A percentile compares a stretch with the other conserved stretches of the same genome.
phyloP scores from a whole-genome alignment of 2,329 filamentous ascomycete genomes.

The Clonostachys rhizophaga region DNA sequence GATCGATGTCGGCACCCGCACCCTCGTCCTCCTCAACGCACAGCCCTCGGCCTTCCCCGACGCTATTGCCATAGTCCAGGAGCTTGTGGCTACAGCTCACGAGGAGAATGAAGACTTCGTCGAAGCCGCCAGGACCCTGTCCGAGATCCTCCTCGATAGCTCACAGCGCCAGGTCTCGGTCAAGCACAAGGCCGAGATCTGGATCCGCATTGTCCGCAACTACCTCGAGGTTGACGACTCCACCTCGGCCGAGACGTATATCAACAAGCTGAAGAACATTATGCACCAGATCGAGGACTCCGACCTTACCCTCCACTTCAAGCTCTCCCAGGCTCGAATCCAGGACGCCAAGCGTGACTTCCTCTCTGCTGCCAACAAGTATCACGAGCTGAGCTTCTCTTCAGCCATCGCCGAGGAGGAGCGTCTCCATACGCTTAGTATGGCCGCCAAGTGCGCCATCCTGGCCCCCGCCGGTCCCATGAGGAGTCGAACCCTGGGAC shows the following conservation, averaged over 20 bases:
- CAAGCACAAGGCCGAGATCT: slow-evolving; percentile 77
- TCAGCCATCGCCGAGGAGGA: slow-evolving; percentile 79
- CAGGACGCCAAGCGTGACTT: slow-evolving; percentile 88
- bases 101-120: slow-evolving; percentile 78
- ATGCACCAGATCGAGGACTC: slow-evolving; percentile 74
- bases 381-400: slow-evolving; percentile 81
- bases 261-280: slow-evolving; percentile 94
- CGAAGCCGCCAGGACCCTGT: slow-evolving; percentile 71
- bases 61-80: slow-evolving; percentile 73
- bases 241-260: slow-evolving; percentile 75
- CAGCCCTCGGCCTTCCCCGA: slow-evolving; percentile 72
- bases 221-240: slow-evolving; percentile 94
- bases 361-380: slow-evolving; percentile 79
- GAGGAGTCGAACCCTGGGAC: slow-evolving; percentile 73
- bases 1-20: slow-evolving; percentile 70
- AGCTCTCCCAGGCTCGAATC: slow-evolving; percentile 88
- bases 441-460: slow-evolving; percentile 88
- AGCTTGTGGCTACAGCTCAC: slow-evolving; percentile 78
- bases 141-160: slow-evolving; percentile 82
- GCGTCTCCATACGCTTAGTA: slow-evolving; percentile 75
- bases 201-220: slow-evolving; percentile 91
- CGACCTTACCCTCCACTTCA: slow-evolving; percentile 76
- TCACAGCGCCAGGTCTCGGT: slow-evolving; percentile 81
- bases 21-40: slow-evolving; percentile 61
- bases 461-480: slow-evolving; percentile 86